A percentile compares a stretch with the other conserved stretches of the same genome.
phyloP scores from a whole-genome alignment of 1,139 yeast species.

The Geotrichum fermentans region DNA sequence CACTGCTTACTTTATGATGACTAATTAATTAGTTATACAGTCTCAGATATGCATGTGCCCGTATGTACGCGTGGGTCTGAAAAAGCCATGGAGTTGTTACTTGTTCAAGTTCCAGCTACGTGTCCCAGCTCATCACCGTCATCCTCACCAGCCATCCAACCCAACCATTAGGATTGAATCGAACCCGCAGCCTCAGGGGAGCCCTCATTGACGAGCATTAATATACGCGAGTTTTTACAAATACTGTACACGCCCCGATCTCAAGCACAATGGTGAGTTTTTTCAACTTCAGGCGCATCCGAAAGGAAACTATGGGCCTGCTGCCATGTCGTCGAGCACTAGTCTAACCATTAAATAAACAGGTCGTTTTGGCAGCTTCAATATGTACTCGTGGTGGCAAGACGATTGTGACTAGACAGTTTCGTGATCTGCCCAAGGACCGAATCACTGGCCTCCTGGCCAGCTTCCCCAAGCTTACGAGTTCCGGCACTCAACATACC shows the following conservation, averaged over 20 bases:
- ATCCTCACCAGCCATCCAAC: background rate
- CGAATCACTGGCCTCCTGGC: conserved; percentile 83
- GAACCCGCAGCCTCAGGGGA: background rate
- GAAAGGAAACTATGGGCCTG: too few relatives aligned
- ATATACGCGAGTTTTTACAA: background rate
- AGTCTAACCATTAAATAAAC: too few relatives aligned
- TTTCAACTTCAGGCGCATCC: background rate
- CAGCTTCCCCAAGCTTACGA: conserved; percentile 75
- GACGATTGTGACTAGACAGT: conserved; percentile 88
- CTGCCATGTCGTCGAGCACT: too few relatives aligned
- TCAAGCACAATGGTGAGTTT: conserved; percentile 10
- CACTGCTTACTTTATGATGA: too few relatives aligned
- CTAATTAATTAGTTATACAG: too few relatives aligned
- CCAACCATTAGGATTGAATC: background rate
- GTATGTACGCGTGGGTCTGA: background rate
- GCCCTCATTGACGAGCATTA: background rate
- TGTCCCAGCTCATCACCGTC: conserved; percentile 4
- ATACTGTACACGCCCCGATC: background rate
- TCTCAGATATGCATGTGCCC: too few relatives aligned
- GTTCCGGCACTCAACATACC: conserved; percentile 78
- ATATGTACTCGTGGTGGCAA: conserved; percentile 95
- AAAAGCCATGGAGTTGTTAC: background rate
- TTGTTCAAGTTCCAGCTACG: background rate
- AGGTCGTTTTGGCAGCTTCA: conserved; percentile 88
- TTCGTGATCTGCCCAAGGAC: conserved; percentile 78